A percentile compares a stretch with the other conserved stretches of the same genome.
phyloP scores from a whole-genome alignment of 2,329 filamentous ascomycete species.

The Nannizziopsis arthrosporioides region DNA sequence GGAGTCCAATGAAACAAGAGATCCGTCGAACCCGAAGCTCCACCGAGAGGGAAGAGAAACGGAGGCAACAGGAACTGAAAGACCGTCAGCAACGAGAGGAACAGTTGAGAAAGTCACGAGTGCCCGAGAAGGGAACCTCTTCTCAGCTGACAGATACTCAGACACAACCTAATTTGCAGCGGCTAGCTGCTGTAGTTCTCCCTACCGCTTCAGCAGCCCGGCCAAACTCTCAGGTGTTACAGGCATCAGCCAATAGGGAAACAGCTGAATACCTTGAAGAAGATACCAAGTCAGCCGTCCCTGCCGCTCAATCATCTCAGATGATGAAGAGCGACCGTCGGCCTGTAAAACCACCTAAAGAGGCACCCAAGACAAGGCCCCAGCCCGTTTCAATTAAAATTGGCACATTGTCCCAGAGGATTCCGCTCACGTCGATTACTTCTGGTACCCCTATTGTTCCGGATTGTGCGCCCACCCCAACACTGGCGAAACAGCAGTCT shows the following conservation, averaged over 20 bases:
- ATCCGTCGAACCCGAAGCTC: slow-evolving; percentile 46
- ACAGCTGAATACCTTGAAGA: slow-evolving; percentile 22
- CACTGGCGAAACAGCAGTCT: slow-evolving; percentile 29
- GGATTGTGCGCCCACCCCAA: slow-evolving; percentile 37
- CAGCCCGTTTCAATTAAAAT: slow-evolving; percentile 40
- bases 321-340: slow-evolving; percentile 31
- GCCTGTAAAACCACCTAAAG: slow-evolving; percentile 35
- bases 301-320: slow-evolving; percentile 20
- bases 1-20: slow-evolving; percentile 28
- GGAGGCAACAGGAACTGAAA: slow-evolving; percentile 20
- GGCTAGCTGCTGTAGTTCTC: slow-evolving; percentile 21
- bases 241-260: slow-evolving; percentile 22
- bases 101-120: slow-evolving; percentile 24
- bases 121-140: slow-evolving; percentile 27
- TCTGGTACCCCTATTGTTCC: slow-evolving; percentile 38
- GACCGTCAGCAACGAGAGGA: slow-evolving; percentile 25
- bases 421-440: slow-evolving; percentile 41
- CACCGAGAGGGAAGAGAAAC: slow-evolving; percentile 42
- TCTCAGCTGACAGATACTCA: slow-evolving; percentile 24
- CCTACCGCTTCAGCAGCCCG: slow-evolving; percentile 13
- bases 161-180: slow-evolving; percentile 25
- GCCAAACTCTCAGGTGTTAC: slow-evolving; percentile 20
- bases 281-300: slow-evolving; percentile 20
- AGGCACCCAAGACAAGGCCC: slow-evolving; percentile 36
- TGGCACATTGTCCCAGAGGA: slow-evolving; percentile 37